Percentiles rank a stretch among this genome's conserved stretches.
Evolutionary conservation across 202 grass and related monocot genomes (phyloP).

Genomic region (Brachypodium distachyon): DNA sequence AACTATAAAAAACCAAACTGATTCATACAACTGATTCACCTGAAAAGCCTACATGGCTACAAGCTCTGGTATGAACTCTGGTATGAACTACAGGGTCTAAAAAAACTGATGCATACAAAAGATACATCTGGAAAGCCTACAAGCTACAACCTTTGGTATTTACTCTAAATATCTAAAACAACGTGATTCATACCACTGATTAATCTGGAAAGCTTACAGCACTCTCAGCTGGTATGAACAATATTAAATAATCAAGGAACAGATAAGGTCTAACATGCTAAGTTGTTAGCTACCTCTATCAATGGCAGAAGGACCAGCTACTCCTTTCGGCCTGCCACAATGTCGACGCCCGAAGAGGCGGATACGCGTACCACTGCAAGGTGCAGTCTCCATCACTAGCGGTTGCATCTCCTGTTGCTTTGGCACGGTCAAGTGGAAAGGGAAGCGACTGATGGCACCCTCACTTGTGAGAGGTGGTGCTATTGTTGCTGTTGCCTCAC

Average conservation of each 20-base stretch:
- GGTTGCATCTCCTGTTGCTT: not conserved
- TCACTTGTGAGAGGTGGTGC: too few relatives aligned
- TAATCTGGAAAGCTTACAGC: not conserved
- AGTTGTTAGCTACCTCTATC: not conserved
- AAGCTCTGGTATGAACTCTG: slow-evolving; percentile 4
- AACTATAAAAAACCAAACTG: not conserved
- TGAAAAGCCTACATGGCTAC: not conserved
- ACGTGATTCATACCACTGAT: not conserved
- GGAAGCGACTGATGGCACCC: too few relatives aligned
- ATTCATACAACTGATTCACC: not conserved
- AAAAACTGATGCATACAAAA: not conserved
- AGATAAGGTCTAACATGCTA: not conserved
- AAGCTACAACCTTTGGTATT: not conserved
- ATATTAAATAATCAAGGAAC: not conserved
- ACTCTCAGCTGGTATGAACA: not conserved
- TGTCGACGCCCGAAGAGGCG: not conserved
- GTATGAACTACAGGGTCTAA: not conserved
- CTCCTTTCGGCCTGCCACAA: not conserved
- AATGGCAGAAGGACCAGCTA: not conserved
- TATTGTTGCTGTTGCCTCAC: too few relatives aligned
- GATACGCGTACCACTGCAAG: not conserved
- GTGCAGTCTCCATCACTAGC: not conserved
- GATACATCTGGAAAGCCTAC: not conserved
- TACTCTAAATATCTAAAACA: not conserved
- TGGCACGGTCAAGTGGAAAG: too few relatives aligned